phyloP scores from a whole-genome alignment of 345 rosid genomes.

The Eucalyptus albens region DNA sequence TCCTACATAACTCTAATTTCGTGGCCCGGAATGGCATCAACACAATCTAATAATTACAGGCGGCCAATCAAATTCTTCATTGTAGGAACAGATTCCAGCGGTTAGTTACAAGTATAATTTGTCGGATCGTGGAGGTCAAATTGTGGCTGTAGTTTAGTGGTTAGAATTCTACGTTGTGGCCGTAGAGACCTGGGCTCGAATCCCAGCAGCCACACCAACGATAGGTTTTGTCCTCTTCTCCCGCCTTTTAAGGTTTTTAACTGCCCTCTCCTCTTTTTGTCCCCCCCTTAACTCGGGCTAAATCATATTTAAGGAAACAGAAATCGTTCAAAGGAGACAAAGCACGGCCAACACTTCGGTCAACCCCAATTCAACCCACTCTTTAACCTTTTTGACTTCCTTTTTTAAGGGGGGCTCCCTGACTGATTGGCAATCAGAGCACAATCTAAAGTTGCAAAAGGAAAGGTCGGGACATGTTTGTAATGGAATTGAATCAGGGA shows the following conservation, averaged over 20 bases:
- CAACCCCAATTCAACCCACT: neutral
- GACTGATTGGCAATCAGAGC: neutral
- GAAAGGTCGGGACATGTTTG: neutral
- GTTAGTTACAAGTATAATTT: accelerated
- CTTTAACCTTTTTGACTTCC: neutral
- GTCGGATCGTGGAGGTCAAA: accelerated
- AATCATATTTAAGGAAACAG: neutral
- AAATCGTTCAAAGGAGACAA: neutral
- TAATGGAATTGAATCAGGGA: neutral
- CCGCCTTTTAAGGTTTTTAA: neutral
- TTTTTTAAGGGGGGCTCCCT: neutral
- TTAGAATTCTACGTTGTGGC: slow-evolving; percentile 80
- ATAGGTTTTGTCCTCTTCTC: neutral
- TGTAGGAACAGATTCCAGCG: no score
- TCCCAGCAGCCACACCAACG: slow-evolving; percentile 66
- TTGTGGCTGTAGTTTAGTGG: slow-evolving; percentile 60
- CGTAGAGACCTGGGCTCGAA: slow-evolving; percentile 91
- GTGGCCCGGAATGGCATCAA: neutral
- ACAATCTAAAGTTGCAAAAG: neutral
- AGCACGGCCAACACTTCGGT: neutral
- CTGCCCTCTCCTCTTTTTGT: neutral
- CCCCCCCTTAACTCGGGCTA: neutral
- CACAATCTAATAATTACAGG: neutral
- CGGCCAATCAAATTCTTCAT: neutral
- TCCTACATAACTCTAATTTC: neutral